Base-by-base conservation (phyloP, 257 asterid species). In the Sherardia arvensis region DNA sequence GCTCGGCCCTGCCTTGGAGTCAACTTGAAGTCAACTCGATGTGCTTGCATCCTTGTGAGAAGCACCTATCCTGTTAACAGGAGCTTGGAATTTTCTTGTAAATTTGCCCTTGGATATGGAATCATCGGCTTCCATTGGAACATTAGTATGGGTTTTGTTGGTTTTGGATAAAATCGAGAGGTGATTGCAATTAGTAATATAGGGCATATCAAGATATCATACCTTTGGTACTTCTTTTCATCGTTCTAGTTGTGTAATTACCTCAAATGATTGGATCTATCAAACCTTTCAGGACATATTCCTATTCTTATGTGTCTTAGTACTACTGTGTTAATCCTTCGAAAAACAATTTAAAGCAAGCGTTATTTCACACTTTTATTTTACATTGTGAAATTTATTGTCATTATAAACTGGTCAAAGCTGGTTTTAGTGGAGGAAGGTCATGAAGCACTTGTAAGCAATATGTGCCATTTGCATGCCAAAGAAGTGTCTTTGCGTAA, bases 11-110 rank as follows among this genome's bases (percentile, higher is more conserved):
- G 25, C 56, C 66, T 29, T 30, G 53, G 32, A 22, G 21, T 49
- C 34, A 17, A 43, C 15, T 34, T 30, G 53, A 40, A 22, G 21
- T 49, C 34, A 17, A 43, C 15, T 34, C 5, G 12, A 43, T 53
- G 74, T 29, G 22, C 29, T n/a, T 15, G 59, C 21, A 34, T 67
- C 53, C 27, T 12, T n/a, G 59, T 33, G 56, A 71, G 12, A 18
- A 20, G 32, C 57, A 61, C 25, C 14, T n/a, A 21, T 29, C 70
- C 32, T 66, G 70, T 70, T 57, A 64, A 71, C 70, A 67, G 60
- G 64, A 66, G 76, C 73, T 62, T 62, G 10, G 65, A 48, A 6
- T 48, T 49, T 61, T 69, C 74, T 75, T 65, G 75, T 71, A 65
- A 53, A 71, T 71, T 65, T 43, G 48, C 71, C 32, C 27, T 59